A percentile compares a stretch with the other conserved stretches of the same genome.
Conservation (phyloP, 176 grass and related monocot genomes). For the Tuctoria greenei region DNA sequence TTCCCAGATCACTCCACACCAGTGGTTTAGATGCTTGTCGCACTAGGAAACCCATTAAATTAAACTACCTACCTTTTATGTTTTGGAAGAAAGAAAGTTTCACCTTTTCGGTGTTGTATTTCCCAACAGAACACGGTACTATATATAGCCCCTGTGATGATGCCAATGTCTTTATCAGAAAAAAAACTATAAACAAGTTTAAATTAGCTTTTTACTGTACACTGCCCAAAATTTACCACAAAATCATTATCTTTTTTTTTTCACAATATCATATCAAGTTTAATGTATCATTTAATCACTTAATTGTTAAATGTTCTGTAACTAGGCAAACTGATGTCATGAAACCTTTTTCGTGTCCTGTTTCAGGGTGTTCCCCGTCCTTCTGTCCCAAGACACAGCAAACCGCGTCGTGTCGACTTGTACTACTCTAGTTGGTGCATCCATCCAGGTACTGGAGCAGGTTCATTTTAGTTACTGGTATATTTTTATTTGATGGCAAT, state of each 20-base stretch:
- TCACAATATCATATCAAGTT: neutral
- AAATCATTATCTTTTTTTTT: neutral
- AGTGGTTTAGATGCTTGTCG: neutral
- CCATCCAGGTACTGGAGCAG: conserved; percentile 60
- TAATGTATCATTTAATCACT: neutral
- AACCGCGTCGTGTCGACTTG: conserved; percentile 88
- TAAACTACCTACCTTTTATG: neutral
- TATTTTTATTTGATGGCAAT: neutral
- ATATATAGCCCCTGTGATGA: neutral
- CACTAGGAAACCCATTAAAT: neutral
- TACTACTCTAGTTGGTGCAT: conserved; percentile 99
- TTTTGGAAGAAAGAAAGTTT: neutral
- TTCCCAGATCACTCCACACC: neutral
- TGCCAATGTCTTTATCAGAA: neutral
- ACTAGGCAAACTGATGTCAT: neutral
- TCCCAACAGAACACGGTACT: neutral
- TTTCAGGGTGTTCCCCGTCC: conserved; percentile 75
- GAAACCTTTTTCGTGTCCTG: conserved; percentile 6
- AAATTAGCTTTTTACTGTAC: neutral
- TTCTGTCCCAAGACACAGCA: conserved; percentile 63
- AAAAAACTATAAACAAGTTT: neutral
- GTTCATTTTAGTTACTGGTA: neutral
- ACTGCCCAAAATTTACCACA: neutral
- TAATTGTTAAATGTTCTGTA: neutral
- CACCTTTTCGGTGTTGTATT: conserved; percentile 1